Conservation (phyloP, 768 basidiomycete species). For the Cystofilobasidium capitatum region DNA sequence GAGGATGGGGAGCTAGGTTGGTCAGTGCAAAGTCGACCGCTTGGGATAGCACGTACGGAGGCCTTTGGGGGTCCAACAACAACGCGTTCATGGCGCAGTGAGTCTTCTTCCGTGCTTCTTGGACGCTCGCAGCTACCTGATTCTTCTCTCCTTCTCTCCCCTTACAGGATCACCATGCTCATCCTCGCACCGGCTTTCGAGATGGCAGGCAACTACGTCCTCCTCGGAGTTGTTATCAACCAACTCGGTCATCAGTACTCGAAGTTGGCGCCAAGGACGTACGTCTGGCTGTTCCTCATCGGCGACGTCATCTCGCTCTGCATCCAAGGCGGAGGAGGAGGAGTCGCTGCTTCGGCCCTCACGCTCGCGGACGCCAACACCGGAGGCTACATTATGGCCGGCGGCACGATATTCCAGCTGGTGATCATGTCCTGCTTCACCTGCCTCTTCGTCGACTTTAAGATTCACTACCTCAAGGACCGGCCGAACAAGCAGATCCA, state of each 20-base stretch:
- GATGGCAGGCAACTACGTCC: constrained; percentile 52
- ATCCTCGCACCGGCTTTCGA: constrained; percentile 52
- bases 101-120: not conserved
- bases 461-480: constrained; percentile 41
- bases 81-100: constrained; percentile 8
- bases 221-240: constrained; percentile 48
- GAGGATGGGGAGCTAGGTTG: constrained; percentile 5
- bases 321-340: constrained; percentile 58
- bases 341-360: constrained; percentile 43
- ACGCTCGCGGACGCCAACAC: not conserved
- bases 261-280: constrained; percentile 36
- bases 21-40: not conserved
- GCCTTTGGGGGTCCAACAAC: constrained; percentile 1
- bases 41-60: constrained; percentile 1
- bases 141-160: not conserved
- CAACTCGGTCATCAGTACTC: constrained; percentile 46
- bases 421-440: constrained; percentile 44
- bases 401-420: constrained; percentile 29
- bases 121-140: not conserved
- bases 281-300: constrained; percentile 36
- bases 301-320: constrained; percentile 52
- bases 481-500: constrained; percentile 25
- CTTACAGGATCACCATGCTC: constrained; percentile 4
- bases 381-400: constrained; percentile 4
- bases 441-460: constrained; percentile 45